Evolutionary conservation across 805 yeast genomes (phyloP).

Genomic region (Candida glaebosa): DNA sequence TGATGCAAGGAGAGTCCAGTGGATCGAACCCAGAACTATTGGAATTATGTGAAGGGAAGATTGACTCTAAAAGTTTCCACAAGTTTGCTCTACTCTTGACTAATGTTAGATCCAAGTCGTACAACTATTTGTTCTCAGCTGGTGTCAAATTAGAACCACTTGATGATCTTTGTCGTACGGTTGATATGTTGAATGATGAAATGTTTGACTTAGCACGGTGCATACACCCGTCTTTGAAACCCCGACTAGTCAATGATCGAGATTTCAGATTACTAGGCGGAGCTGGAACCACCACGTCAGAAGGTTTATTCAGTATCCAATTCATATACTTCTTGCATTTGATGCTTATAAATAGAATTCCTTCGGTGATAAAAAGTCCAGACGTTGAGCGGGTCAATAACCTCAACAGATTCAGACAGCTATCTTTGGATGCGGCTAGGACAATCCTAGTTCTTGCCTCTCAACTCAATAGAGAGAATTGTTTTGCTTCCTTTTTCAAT

Average conservation of each 20-base stretch:
- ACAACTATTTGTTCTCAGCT: constrained; percentile 30
- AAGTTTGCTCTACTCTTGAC: constrained; percentile 15
- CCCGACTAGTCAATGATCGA: constrained; percentile 32
- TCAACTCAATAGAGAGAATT: constrained; percentile 16
- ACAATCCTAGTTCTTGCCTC: constrained; percentile 28
- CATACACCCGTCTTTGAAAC: constrained; percentile 18
- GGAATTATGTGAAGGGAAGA: not conserved
- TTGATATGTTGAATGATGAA: constrained; percentile 25
- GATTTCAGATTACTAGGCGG: constrained; percentile 18
- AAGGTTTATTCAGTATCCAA: constrained; percentile 20
- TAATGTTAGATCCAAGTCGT: constrained; percentile 27
- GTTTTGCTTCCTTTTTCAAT: constrained; percentile 22
- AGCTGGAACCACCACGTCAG: constrained; percentile 4
- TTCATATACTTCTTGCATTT: constrained; percentile 33
- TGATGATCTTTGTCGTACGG: constrained; percentile 17
- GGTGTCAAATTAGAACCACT: constrained; percentile 18
- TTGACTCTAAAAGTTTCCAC: not conserved
- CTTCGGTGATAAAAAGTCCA: constrained; percentile 16
- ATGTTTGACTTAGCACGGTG: constrained; percentile 22
- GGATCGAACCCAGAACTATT: not conserved
- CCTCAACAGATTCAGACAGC: constrained; percentile 21
- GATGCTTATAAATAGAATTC: constrained; percentile 35
- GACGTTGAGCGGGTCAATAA: constrained; percentile 16
- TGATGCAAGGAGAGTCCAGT: not conserved
- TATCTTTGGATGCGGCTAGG: constrained; percentile 34